phyloP scores from a whole-genome alignment of 805 yeast species.

The Candida maris region DNA sequence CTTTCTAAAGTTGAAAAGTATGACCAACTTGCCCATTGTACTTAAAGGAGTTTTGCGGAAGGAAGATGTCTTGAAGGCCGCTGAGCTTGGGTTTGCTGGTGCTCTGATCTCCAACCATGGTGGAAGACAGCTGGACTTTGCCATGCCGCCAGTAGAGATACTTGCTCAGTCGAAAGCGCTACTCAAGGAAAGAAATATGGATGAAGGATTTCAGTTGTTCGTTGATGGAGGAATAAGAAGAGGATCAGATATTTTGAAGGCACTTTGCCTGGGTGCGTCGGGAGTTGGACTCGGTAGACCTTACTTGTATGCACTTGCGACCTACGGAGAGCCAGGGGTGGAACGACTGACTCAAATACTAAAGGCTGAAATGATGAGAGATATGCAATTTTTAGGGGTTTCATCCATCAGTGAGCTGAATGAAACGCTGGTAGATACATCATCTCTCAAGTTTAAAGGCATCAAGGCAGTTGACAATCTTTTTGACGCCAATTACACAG shows the following conservation, averaged over 20 bases:
- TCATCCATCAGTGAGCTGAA: constrained; percentile 43
- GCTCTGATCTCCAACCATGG: constrained; percentile 70
- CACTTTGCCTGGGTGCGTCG: constrained; percentile 41
- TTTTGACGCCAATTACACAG: constrained; percentile 53
- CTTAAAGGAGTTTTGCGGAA: constrained; percentile 63
- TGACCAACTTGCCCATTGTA: constrained; percentile 43
- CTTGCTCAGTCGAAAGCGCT: constrained; percentile 51
- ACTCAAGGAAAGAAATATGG: constrained; percentile 39
- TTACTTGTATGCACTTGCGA: constrained; percentile 71
- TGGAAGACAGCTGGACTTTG: constrained; percentile 64
- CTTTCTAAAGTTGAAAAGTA: constrained; percentile 44
- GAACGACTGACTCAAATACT: constrained; percentile 57
- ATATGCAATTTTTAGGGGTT: constrained; percentile 66
- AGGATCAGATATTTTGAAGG: constrained; percentile 41
- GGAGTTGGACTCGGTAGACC: constrained; percentile 72
- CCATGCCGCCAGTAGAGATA: constrained; percentile 58
- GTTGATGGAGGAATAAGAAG: constrained; percentile 43
- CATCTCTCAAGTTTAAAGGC: constrained; percentile 30
- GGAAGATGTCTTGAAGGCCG: constrained; percentile 59
- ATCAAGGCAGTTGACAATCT: constrained; percentile 47
- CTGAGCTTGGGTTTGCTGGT: constrained; percentile 55
- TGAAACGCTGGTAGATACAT: constrained; percentile 37
- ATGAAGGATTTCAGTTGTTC: constrained; percentile 36
- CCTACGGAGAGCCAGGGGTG: constrained; percentile 77
- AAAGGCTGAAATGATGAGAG: constrained; percentile 57